phyloP scores from a whole-genome alignment of 331 rosid genomes.

The Acacia concinna region DNA sequence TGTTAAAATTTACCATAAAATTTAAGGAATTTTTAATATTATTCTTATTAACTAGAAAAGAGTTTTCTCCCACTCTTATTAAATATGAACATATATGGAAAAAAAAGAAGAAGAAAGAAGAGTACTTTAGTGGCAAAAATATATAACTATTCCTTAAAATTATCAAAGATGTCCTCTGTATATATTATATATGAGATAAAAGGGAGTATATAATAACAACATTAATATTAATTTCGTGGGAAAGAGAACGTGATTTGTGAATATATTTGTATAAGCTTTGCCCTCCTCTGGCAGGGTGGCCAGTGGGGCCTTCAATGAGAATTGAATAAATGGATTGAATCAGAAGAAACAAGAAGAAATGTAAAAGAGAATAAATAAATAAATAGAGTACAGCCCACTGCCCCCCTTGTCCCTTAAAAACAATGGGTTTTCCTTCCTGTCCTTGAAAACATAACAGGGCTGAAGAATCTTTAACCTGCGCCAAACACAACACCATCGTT shows the following conservation, averaged over 20 bases:
- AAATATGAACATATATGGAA: no score
- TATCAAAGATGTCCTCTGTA: no score
- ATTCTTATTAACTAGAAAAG: no score
- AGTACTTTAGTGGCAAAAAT: no score
- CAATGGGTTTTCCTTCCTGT: slow-evolving; percentile 34
- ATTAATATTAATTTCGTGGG: not conserved
- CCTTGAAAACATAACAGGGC: slow-evolving; percentile 39
- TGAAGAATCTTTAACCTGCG: slow-evolving; percentile 35
- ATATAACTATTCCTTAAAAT: no score
- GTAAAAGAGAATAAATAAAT: slow-evolving; percentile 12
- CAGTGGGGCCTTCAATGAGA: slow-evolving; percentile 38
- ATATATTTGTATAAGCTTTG: not conserved
- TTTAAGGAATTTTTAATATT: no score
- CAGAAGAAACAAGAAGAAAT: not conserved
- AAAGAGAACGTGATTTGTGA: not conserved
- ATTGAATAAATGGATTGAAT: slow-evolving; percentile 23
- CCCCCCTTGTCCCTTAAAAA: slow-evolving; percentile 27
- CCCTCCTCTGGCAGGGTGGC: slow-evolving; percentile 17
- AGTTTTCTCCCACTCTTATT: no score
- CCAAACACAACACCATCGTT: slow-evolving; percentile 24
- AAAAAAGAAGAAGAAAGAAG: no score
- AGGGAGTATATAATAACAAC: not conserved
- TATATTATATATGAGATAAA: no score
- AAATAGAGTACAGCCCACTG: slow-evolving; percentile 26
- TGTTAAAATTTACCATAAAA: no score